phyloP scores from a whole-genome alignment of 208 protist species.

The Trypanosoma lewisi region DNA sequence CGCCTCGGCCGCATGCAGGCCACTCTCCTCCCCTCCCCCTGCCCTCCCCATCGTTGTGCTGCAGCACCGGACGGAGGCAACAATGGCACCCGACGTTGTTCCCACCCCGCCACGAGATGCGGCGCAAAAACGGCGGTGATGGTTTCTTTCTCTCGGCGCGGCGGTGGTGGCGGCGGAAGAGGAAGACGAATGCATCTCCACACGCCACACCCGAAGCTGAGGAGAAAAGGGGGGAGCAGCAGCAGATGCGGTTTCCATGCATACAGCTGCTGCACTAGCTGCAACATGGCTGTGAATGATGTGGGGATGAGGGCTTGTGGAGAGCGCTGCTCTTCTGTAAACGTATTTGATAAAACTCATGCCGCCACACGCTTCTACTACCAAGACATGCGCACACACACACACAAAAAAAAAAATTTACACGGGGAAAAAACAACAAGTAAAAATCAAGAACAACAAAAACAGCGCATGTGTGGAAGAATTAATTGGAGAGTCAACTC shows the following conservation, averaged over 20 bases:
- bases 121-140: background rate
- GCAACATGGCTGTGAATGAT: background rate
- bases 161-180: too few relatives aligned
- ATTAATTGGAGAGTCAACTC: too few relatives aligned
- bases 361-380: too few relatives aligned
- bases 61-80: background rate
- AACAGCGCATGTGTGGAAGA: too few relatives aligned
- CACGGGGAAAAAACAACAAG: slow-evolving; percentile 1
- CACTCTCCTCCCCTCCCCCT: background rate
- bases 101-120: background rate
- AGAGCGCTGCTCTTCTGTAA: background rate
- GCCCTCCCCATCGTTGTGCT: background rate
- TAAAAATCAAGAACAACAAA: too few relatives aligned
- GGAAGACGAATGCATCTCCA: background rate
- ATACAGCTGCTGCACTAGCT: background rate
- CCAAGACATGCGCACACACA: background rate
- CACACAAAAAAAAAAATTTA: slow-evolving; percentile 5
- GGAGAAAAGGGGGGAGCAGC: background rate
- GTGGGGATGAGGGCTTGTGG: background rate
- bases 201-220: background rate
- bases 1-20: slow-evolving; percentile 44
- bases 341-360: slow-evolving; percentile 14
- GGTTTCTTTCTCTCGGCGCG: background rate
- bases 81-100: background rate
- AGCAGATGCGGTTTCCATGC: background rate